Percentiles rank a stretch among this genome's conserved stretches.
Conservation (phyloP, 331 rosid species). For the Pyracantha coccinea region DNA sequence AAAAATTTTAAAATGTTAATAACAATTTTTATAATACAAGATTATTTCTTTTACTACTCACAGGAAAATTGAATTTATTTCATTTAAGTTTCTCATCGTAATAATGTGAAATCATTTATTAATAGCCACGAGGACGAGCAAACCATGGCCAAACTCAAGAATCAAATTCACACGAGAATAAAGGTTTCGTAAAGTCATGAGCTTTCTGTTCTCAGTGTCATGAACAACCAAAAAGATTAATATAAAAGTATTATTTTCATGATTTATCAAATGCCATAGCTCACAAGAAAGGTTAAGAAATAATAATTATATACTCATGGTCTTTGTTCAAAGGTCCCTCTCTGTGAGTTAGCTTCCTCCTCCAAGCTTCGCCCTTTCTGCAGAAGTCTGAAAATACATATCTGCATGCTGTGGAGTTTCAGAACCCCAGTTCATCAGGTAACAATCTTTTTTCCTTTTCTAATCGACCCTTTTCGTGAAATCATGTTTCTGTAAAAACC, state of each 20-base stretch:
- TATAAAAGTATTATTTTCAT: not conserved
- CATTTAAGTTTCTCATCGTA: no score
- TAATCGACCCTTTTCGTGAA: conserved; percentile 6
- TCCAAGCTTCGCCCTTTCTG: conserved; percentile 5
- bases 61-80: no score
- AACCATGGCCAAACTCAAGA: not conserved
- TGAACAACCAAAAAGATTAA: not conserved
- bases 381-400: not conserved
- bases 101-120: no score
- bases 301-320: not conserved
- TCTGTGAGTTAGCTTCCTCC: not conserved
- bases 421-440: conserved; percentile 24
- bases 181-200: conserved; percentile 1
- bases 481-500: conserved; percentile 13
- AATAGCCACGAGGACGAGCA: not conserved
- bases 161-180: not conserved
- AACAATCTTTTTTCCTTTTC: not conserved
- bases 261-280: not conserved
- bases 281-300: not conserved
- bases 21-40: no score
- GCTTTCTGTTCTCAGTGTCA: not conserved
- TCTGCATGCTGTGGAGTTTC: conserved; percentile 19
- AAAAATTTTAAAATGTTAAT: no score
- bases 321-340: not conserved
- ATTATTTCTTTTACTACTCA: no score